Conservation (phyloP, 345 rosid species). For the Eutrema japonicum region DNA sequence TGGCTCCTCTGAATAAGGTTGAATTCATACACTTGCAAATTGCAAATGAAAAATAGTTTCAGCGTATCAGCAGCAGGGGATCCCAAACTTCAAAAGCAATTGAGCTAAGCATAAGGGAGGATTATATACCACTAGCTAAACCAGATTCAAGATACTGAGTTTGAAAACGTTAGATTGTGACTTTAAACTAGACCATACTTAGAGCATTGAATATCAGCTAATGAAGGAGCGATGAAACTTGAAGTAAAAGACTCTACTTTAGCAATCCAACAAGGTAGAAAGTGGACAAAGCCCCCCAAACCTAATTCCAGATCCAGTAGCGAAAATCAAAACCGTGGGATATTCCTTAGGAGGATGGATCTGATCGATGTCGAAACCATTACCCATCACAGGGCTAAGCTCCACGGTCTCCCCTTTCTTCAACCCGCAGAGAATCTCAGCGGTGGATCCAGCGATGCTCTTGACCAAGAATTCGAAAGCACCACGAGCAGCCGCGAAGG, state of each 20-base stretch:
- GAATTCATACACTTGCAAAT: slow-evolving; percentile 9
- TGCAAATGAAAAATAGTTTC: slow-evolving; percentile 1
- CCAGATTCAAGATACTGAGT: slow-evolving; percentile 16
- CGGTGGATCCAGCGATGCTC: slow-evolving; percentile 84
- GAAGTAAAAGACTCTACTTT: slow-evolving; percentile 7
- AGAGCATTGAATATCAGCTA: slow-evolving; percentile 14
- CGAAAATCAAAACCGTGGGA: slow-evolving; percentile 78
- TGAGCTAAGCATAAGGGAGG: not conserved
- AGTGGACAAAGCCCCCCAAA: slow-evolving; percentile 19
- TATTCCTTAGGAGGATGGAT: slow-evolving; percentile 71
- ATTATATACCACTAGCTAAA: slow-evolving; percentile 1
- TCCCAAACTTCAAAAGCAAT: slow-evolving; percentile 1
- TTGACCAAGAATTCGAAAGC: slow-evolving; percentile 87
- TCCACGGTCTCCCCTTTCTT: slow-evolving; percentile 85
- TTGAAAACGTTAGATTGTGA: not conserved
- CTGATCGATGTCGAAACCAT: slow-evolving; percentile 65
- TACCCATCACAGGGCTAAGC: slow-evolving; percentile 77
- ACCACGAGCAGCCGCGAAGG: slow-evolving; percentile 57
- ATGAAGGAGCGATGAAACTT: slow-evolving; percentile 5
- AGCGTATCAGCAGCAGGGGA: slow-evolving; percentile 7
- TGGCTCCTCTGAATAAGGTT: not conserved
- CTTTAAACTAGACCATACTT: slow-evolving; percentile 1
- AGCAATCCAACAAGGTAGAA: slow-evolving; percentile 10
- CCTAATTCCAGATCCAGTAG: slow-evolving; percentile 98
- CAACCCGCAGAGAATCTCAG: slow-evolving; percentile 81